These are phyloP conservation scores for Helichrysum umbraculigerum DNA, from an alignment of 129 eudicot species.

Conservation along the genomic window DNA sequence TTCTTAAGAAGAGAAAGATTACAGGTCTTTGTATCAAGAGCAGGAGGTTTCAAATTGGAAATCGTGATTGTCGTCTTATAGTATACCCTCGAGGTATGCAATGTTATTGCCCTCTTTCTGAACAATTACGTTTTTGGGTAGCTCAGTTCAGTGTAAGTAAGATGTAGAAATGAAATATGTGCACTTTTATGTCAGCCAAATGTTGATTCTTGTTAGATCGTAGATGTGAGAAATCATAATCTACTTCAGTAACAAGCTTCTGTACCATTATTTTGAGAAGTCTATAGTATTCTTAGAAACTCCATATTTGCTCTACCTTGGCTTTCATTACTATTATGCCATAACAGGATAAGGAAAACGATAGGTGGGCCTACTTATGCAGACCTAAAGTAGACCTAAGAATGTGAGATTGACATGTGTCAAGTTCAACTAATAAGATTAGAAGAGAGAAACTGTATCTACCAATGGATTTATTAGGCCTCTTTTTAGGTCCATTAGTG, in stretches of 20 bases:
- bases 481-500: no score
- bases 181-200: neutral
- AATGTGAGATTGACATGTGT: no score
- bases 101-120: constrained; percentile 15
- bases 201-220: no score
- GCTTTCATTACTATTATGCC: neutral
- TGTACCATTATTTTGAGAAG: constrained; percentile 2
- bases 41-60: constrained; percentile 96
- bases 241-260: neutral
- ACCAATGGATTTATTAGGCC: no score
- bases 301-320: constrained; percentile 12
- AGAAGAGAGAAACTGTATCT: no score
- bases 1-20: constrained; percentile 93
- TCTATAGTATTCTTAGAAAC: constrained; percentile 11
- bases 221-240: neutral
- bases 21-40: constrained; percentile 99
- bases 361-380: no score
- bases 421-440: no score
- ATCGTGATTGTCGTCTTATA: constrained; percentile 95
- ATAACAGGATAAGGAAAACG: neutral
- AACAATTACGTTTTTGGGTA: constrained; percentile 6
- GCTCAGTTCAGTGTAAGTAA: constrained; percentile 52
- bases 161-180: constrained; percentile 36
- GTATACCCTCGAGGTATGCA: constrained; percentile 95
- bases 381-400: no score